A percentile compares a stretch with the other conserved stretches of the same genome.
Conservation (phyloP, 2,329 filamentous ascomycete species). For the Tympanopsis confertula region DNA sequence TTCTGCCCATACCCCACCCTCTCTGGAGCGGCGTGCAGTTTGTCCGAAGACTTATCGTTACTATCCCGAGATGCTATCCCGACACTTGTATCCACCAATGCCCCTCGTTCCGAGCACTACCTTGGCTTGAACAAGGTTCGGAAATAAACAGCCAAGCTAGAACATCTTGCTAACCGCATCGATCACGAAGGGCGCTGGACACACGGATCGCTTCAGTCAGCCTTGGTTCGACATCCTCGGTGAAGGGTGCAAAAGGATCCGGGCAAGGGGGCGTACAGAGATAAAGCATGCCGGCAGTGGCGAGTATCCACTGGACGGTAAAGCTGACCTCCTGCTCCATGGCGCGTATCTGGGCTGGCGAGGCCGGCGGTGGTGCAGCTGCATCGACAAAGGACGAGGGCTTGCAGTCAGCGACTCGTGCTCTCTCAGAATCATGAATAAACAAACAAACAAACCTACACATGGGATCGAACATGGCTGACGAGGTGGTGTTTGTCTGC, state of each 20-base stretch:
- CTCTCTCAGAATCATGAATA: no score
- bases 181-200: constrained; percentile 45
- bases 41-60: no score
- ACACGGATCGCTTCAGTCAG: background rate
- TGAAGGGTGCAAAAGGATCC: background rate
- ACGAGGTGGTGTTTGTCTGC: no score
- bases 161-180: constrained; percentile 32
- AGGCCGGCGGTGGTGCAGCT: constrained; percentile 61
- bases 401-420: no score
- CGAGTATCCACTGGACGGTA: constrained; percentile 56
- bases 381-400: no score
- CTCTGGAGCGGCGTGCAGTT: no score
- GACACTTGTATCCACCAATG: background rate
- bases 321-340: constrained; percentile 57
- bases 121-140: background rate
- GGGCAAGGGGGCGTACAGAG: constrained; percentile 48
- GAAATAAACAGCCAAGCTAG: constrained; percentile 6
- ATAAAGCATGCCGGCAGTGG: constrained; percentile 59
- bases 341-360: constrained; percentile 57
- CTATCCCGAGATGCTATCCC: no score
- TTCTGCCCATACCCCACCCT: no score
- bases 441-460: constrained; percentile 3
- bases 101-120: background rate
- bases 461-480: background rate
- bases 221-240: background rate